Evolutionary conservation across 2,329 filamentous ascomycete species (phyloP).

Genomic region (Fusarium sp.): DNA sequence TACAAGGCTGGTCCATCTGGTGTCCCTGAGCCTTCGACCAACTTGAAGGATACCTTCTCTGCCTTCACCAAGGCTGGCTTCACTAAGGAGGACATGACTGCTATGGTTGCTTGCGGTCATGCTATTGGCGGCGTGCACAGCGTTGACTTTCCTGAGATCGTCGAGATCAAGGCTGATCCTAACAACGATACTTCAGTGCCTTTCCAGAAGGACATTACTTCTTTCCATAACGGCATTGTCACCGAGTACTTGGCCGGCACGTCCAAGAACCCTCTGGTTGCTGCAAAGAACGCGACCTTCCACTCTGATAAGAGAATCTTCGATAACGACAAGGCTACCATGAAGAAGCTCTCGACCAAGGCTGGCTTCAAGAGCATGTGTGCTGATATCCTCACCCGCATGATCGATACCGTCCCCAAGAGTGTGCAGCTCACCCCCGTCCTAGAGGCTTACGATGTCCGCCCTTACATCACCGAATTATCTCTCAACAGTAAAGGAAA

Average conservation of each 20-base stretch:
- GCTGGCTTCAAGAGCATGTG: constrained; percentile 50
- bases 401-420: constrained; percentile 49
- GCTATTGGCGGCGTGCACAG: constrained; percentile 55
- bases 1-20: constrained; percentile 40
- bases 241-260: constrained; percentile 54
- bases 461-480: constrained; percentile 44
- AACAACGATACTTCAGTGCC: constrained; percentile 43
- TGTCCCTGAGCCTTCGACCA: constrained; percentile 46
- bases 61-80: constrained; percentile 47
- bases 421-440: constrained; percentile 43
- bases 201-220: constrained; percentile 49
- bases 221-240: constrained; percentile 56
- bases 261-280: constrained; percentile 54
- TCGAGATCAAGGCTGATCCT: background rate
- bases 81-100: constrained; percentile 48
- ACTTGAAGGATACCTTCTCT: constrained; percentile 37
- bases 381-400: constrained; percentile 44
- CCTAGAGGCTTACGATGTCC: constrained; percentile 44
- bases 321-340: constrained; percentile 55
- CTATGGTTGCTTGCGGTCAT: constrained; percentile 50
- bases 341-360: constrained; percentile 46
- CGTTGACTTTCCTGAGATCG: constrained; percentile 53
- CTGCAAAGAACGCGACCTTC: constrained; percentile 49
- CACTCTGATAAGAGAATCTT: constrained; percentile 57
- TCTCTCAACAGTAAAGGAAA: constrained; percentile 40